Base-by-base conservation (phyloP, 2,329 filamentous ascomycete species). In the Mollisia scopiformis region DNA sequence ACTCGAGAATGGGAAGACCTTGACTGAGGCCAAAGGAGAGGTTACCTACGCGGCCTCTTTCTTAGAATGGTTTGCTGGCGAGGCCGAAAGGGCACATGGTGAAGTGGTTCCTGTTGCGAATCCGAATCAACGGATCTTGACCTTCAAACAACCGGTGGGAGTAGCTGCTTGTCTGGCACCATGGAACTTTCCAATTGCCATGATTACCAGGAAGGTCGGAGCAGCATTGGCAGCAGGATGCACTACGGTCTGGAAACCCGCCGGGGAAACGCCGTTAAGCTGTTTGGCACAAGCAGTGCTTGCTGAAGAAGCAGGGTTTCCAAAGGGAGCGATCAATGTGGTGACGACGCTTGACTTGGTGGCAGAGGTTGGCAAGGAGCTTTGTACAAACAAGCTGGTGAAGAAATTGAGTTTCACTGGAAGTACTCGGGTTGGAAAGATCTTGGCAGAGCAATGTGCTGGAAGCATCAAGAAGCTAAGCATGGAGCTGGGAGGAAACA, bases 231-330 rank as follows among this genome's bases (percentile, higher is more conserved):
- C 91, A 37, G 93, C 92, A 3, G 94, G 94, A 57, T 96, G 94
- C 75, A 93, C 93, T 3, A 90, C 89, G 31, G 80, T 97, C 23
- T 75, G 97, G 69, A 97, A 98, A 82, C 93, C 94, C 4, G 93
- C 91, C n/a, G 93, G 97, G 77, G 85, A 85, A 61, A 83, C 92
- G 0, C 87, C 92, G 16, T 80, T 87, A 64, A 87, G 87, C 16
- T 91, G 92, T 56, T 88, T 89, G 72, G 85, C 93, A 28, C 78
- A 96, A 72, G 86, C 90, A 77, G 88, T 90, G 76, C 83, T 97
- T 66, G 77, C 96, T 53, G 84, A 89, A 72, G 82, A 86, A 21
- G 91, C 92, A 1, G 92, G 91, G 0, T 89, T 93, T 43, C 91
- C 91, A 0, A 84, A 86, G 41, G 91, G 91, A 2, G 88, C 88